A percentile compares a stretch with the other conserved stretches of the same genome.
Conservation (phyloP, 2,329 filamentous ascomycete species). For the Nothopassalora personata region DNA sequence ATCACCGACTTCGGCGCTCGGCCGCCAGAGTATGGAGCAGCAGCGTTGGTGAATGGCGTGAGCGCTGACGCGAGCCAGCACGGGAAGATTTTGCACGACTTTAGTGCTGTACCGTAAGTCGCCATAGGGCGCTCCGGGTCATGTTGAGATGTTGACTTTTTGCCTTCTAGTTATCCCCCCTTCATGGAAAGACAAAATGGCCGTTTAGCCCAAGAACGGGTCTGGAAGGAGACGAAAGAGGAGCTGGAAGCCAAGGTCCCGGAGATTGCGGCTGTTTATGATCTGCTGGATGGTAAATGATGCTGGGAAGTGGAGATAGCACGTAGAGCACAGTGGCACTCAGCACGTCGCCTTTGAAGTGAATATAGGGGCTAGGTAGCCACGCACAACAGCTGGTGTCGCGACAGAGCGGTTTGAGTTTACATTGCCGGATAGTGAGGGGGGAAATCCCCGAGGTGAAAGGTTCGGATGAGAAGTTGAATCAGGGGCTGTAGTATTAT, state of each 20-base stretch:
- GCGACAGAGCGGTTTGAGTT: too few species aligned
- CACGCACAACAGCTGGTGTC: too few species aligned
- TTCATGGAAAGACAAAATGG: conserved; percentile 10
- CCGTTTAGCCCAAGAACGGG: conserved; percentile 2
- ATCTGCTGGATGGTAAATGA: background rate
- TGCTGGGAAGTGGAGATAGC: too few species aligned
- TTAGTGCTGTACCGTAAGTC: conserved; percentile 3
- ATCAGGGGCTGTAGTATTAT: too few species aligned
- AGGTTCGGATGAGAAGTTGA: too few species aligned
- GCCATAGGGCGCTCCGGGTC: too few species aligned
- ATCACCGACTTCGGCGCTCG: conserved; percentile 9
- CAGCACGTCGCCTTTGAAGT: too few species aligned
- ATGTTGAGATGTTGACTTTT: too few species aligned
- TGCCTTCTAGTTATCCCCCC: conserved; percentile 4
- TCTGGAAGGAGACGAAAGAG: conserved; percentile 8
- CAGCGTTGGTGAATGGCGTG: conserved; percentile 7
- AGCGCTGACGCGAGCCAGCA: background rate
- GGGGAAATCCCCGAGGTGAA: too few species aligned
- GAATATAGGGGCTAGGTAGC: too few species aligned
- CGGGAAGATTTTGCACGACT: conserved; percentile 9
- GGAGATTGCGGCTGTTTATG: conserved; percentile 8
- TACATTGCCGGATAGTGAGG: too few species aligned
- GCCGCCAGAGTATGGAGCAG: conserved; percentile 7
- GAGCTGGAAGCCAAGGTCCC: conserved; percentile 10
- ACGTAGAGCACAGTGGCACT: too few species aligned